phyloP scores from a whole-genome alignment of 345 rosid species.

The Chamaenerion angustifolium region DNA sequence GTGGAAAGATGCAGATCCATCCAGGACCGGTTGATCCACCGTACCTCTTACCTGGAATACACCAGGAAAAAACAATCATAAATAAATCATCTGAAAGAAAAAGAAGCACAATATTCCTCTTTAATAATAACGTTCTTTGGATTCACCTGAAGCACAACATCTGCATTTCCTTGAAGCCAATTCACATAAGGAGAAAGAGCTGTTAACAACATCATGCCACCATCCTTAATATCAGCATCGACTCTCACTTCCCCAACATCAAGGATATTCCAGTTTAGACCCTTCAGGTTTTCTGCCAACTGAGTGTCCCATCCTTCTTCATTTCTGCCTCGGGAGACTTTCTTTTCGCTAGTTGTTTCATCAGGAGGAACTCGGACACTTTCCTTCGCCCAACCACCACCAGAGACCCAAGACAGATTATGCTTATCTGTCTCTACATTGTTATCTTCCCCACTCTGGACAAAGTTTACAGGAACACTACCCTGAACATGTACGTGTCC shows the following conservation, averaged over 20 bases:
- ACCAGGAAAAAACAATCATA: no score
- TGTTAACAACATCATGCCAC: slow-evolving; percentile 91
- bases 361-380: slow-evolving; percentile 33
- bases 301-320: slow-evolving; percentile 89
- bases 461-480: slow-evolving; percentile 74
- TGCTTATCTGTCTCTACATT: slow-evolving; percentile 39
- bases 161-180: slow-evolving; percentile 96
- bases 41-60: slow-evolving; percentile 72
- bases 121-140: not conserved
- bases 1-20: slow-evolving; percentile 85
- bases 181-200: slow-evolving; percentile 81
- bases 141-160: slow-evolving; percentile 74
- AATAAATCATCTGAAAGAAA: not conserved
- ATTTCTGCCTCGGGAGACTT: slow-evolving; percentile 45
- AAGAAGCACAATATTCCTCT: not conserved
- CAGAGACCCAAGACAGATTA: slow-evolving; percentile 47
- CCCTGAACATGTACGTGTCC: slow-evolving; percentile 99
- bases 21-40: slow-evolving; percentile 80
- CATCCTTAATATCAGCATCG: slow-evolving; percentile 94
- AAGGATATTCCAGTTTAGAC: slow-evolving; percentile 75
- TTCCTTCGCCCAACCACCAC: slow-evolving; percentile 72
- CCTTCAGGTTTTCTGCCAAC: slow-evolving; percentile 80
- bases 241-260: slow-evolving; percentile 92
- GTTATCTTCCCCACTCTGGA: slow-evolving; percentile 59
- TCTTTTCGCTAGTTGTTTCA: slow-evolving; percentile 43